Conservation (phyloP, 805 yeast species). For the Metschnikowia colocasiae region DNA sequence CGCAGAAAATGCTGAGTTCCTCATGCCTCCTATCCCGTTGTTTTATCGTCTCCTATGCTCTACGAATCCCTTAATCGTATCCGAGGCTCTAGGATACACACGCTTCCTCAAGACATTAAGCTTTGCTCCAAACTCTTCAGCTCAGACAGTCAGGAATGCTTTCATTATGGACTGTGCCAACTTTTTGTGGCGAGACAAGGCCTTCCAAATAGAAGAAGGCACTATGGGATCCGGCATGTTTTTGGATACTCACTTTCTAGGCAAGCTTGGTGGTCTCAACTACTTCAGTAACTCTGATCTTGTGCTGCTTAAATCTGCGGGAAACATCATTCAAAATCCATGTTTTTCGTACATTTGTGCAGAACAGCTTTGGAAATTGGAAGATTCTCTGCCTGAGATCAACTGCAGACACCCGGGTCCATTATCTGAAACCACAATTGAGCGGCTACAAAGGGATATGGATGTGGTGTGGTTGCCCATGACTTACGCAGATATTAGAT, state of each 20-base stretch:
- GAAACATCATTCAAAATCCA: conserved; percentile 49
- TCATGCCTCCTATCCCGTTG: conserved; percentile 1
- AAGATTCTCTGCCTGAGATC: conserved; percentile 35
- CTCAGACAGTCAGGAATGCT: conserved; percentile 41
- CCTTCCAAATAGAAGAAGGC: conserved; percentile 37
- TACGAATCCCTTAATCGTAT: conserved; percentile 42
- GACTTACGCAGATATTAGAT: conserved; percentile 43
- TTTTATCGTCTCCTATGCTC: conserved; percentile 30
- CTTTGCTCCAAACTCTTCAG: conserved; percentile 18
- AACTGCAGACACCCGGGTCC: conserved; percentile 51
- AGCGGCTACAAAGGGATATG: conserved; percentile 24
- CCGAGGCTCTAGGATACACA: conserved; percentile 46
- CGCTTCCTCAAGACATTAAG: conserved; percentile 36
- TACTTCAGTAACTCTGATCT: conserved; percentile 30
- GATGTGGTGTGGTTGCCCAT: conserved; percentile 37
- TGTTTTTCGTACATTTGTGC: conserved; percentile 46
- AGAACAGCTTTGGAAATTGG: conserved; percentile 42
- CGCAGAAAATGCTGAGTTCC: background rate
- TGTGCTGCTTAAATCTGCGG: conserved; percentile 28
- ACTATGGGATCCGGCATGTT: conserved; percentile 39
- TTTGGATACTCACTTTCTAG: conserved; percentile 31
- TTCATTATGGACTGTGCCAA: conserved; percentile 56
- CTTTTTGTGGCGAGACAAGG: conserved; percentile 53
- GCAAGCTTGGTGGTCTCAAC: conserved; percentile 27
- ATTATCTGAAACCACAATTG: conserved; percentile 42